phyloP scores from a whole-genome alignment of 1,139 yeast genomes.

The Candida sp. region DNA sequence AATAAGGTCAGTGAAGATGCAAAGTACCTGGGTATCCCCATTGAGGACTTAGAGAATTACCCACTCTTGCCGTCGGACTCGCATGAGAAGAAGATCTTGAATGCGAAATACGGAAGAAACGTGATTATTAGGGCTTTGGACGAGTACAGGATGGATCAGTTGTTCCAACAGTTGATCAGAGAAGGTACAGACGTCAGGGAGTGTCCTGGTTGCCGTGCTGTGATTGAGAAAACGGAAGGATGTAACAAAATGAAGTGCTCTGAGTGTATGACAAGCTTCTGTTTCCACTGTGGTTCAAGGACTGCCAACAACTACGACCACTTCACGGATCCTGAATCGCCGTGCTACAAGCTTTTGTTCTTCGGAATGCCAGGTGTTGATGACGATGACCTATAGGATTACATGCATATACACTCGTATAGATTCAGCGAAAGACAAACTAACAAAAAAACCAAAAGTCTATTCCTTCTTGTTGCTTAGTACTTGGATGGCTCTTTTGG shows the following conservation, averaged over 20 bases:
- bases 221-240: constrained; percentile 66
- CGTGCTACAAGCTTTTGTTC: constrained; percentile 58
- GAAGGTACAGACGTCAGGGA: constrained; percentile 43
- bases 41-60: constrained; percentile 45
- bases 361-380: constrained; percentile 54
- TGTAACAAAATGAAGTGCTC: constrained; percentile 71
- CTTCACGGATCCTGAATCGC: constrained; percentile 42
- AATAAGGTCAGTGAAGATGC: constrained; percentile 17
- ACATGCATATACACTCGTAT: not conserved
- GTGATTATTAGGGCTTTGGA: constrained; percentile 45
- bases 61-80: constrained; percentile 28
- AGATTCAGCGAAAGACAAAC: not conserved
- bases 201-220: constrained; percentile 61
- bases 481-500: constrained; percentile 11
- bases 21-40: constrained; percentile 41
- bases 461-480: not conserved
- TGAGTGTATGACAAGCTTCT: constrained; percentile 54
- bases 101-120: constrained; percentile 53
- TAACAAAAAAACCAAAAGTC: not conserved
- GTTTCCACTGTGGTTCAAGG: constrained; percentile 57
- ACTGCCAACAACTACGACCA: constrained; percentile 60
- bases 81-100: constrained; percentile 37
- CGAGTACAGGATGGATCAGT: constrained; percentile 51
- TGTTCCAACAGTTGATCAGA: constrained; percentile 49
- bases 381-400: constrained; percentile 1